phyloP scores from a whole-genome alignment of 768 basidiomycete species.

The Candolleomyces eurysporus region DNA sequence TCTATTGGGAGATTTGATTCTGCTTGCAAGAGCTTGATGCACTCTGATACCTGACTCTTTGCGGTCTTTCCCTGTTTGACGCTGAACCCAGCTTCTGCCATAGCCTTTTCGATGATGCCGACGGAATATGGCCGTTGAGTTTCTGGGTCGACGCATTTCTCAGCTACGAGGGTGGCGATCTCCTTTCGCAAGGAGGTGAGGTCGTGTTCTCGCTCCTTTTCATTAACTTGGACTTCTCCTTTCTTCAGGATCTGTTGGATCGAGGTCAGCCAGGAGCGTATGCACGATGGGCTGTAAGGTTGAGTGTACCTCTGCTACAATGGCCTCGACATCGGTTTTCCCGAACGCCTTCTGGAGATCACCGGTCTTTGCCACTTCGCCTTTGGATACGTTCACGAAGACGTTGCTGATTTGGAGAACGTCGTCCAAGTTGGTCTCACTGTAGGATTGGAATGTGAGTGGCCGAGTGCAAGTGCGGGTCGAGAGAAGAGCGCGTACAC shows the following conservation, averaged over 20 bases:
- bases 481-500: constrained; percentile 50
- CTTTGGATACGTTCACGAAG: constrained; percentile 95
- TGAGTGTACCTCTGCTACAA: constrained; percentile 72
- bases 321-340: constrained; percentile 65
- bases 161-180: constrained; percentile 91
- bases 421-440: constrained; percentile 92
- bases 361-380: constrained; percentile 83
- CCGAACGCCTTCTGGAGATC: constrained; percentile 93
- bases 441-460: constrained; percentile 22
- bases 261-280: background rate
- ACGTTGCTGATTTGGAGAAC: constrained; percentile 96
- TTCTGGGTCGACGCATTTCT: constrained; percentile 92
- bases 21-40: constrained; percentile 79
- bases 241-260: constrained; percentile 79
- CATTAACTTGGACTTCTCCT: constrained; percentile 95
- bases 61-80: constrained; percentile 86
- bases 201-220: constrained; percentile 94
- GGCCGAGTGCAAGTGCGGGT: background rate
- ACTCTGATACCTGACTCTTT: constrained; percentile 93
- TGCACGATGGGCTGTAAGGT: background rate
- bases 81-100: constrained; percentile 93
- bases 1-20: constrained; percentile 89
- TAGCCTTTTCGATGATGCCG: constrained; percentile 96
- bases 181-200: constrained; percentile 78
- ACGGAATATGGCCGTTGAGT: constrained; percentile 91